A percentile compares a stretch with the other conserved stretches of the same genome.
Evolutionary conservation across 306 rosid genomes (phyloP).

Genomic region (Pyrus communis): DNA sequence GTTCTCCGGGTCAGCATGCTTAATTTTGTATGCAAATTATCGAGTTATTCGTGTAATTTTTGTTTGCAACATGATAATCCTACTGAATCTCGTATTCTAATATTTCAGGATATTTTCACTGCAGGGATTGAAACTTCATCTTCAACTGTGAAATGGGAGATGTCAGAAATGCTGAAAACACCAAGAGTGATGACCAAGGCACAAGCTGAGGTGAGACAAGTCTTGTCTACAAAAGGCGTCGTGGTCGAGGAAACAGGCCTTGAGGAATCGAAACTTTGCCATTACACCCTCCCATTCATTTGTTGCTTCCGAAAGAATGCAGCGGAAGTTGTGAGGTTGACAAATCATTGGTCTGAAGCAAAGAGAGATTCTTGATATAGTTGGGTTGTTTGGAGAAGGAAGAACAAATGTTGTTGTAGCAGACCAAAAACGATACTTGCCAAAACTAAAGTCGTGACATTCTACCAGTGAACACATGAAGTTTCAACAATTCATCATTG

Average conservation of each 20-base stretch:
- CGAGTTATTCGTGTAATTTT: not conserved
- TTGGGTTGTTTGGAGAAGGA: too few species aligned
- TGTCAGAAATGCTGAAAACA: constrained; percentile 10
- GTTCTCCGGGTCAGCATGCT: constrained; percentile 3
- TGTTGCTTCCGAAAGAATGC: constrained; percentile 13
- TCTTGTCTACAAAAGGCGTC: not conserved
- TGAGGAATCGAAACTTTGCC: constrained; percentile 3
- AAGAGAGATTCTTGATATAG: too few species aligned
- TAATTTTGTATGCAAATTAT: not conserved
- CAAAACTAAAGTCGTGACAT: too few species aligned
- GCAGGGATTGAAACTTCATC: constrained; percentile 10
- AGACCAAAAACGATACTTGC: too few species aligned
- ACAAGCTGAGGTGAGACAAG: constrained; percentile 6
- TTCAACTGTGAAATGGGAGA: constrained; percentile 8
- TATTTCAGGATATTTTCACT: not conserved
- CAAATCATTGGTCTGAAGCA: too few species aligned
- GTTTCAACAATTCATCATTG: too few species aligned
- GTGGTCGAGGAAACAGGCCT: not conserved
- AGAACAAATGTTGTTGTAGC: too few species aligned
- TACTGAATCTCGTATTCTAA: not conserved
- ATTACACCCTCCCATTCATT: constrained; percentile 11
- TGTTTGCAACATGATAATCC: not conserved
- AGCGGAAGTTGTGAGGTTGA: not conserved
- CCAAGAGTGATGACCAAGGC: constrained; percentile 17
- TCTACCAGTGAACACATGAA: too few species aligned